Evolutionary conservation across 2,329 filamentous ascomycete genomes (phyloP), one percentile per base, ranked within the genome.

Genomic region (Cladophialophora immunda): DNA sequence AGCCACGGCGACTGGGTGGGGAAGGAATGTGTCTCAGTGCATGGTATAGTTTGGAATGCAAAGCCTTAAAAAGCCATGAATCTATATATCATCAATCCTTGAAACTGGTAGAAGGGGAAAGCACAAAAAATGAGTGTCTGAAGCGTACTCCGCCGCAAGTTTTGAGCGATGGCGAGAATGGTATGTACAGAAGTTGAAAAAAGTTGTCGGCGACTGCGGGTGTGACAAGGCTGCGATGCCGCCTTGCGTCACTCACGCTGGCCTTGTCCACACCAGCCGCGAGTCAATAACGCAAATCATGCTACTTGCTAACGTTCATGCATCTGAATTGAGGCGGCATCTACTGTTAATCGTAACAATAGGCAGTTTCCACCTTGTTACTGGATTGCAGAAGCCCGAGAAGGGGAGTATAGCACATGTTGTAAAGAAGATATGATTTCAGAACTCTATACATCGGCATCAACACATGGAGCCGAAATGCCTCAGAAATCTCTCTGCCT

Each of bases 1-100:
- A 68, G 67, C 67, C 67, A 68, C 30, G 63, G 60, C 67, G 67
- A 64, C 30, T 41, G 36, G 29, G 3, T 41, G 50, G 34, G 59
- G 41, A 57, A 58, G 25, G 38, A 68, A 36, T 19, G 58, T 50
- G 34, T 58, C 30, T 47, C 25, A 53, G 50, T 8, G 36, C 57
- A 59, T 50, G 19, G n/a, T 50, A 22, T 15, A 25, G 45, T 50
- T 11, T 8, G 15, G 13, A 50, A 11, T 50, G 8, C 19, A 50
- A 50, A 25, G 19, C 45, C 45, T 19, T 25, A 22, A 25, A 4
- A 8, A 25, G 19, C 19, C 19, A 7, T 9, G 45, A 9, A 25
- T n/a, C 4, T 25, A 41, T 41, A 41, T 34, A 34, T n/a, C 22
- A 11, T 3, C 45, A 13, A 22, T 7, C 1, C n/a, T 50, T 8